Conservation (phyloP, 371 early-diverging fungal genomes). For the Gilbertella persicaria region DNA sequence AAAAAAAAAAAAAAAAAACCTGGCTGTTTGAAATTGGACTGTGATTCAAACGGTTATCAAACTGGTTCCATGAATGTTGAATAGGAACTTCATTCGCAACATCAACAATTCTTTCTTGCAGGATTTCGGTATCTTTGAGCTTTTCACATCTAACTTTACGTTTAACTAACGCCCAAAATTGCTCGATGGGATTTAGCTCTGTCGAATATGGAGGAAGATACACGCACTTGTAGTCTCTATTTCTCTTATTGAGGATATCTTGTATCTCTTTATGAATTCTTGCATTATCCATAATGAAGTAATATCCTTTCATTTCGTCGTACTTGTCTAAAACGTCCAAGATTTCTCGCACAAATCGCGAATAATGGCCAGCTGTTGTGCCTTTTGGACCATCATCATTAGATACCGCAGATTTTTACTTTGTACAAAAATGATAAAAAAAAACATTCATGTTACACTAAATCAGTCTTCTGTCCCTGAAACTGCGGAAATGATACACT, state of each 20-base stretch:
- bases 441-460: too few species aligned
- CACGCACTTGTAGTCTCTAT: constrained; percentile 14
- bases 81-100: constrained; percentile 18
- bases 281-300: constrained; percentile 15
- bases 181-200: constrained; percentile 13
- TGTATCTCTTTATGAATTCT: constrained; percentile 13
- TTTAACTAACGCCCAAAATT: constrained; percentile 14
- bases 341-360: constrained; percentile 10
- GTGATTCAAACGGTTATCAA: constrained; percentile 13
- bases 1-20: constrained; percentile 1
- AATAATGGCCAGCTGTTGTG: constrained; percentile 14
- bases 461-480: too few species aligned
- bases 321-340: constrained; percentile 11
- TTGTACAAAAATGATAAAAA: too few species aligned
- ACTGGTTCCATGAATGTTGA: constrained; percentile 14
- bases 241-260: constrained; percentile 9
- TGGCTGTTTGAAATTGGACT: neutral
- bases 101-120: constrained; percentile 14
- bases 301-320: constrained; percentile 12
- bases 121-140: constrained; percentile 13
- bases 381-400: constrained; percentile 11
- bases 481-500: too few species aligned
- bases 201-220: constrained; percentile 15
- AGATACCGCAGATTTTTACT: constrained; percentile 1
- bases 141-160: constrained; percentile 4